Evolutionary conservation across 768 basidiomycete species (phyloP).

Genomic region (Hygrophorus russula): DNA sequence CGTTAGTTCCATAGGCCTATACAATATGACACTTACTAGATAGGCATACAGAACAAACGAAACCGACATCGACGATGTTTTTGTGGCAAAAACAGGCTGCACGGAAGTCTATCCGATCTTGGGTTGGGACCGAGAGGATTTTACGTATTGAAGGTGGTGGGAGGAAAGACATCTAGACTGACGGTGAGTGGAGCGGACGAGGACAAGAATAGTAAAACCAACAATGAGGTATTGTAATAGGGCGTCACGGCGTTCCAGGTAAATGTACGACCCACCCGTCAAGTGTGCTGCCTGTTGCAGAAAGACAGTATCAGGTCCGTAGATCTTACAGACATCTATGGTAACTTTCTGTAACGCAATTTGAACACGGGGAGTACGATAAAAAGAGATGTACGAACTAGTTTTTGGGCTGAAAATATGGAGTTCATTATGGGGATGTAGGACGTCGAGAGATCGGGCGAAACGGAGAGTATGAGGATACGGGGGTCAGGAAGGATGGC

Average conservation of each 20-base stretch:
- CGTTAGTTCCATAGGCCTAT: not conserved
- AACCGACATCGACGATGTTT: conserved; percentile 90
- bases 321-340: conserved; percentile 92
- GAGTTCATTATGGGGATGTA: conserved; percentile 99
- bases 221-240: conserved; percentile 90
- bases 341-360: conserved; percentile 66
- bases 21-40: conserved; percentile 55
- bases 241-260: conserved; percentile 68
- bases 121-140: conserved; percentile 75
- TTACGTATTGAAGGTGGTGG: conserved; percentile 53
- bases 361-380: not conserved
- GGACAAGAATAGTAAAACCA: conserved; percentile 12
- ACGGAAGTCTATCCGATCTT: conserved; percentile 92
- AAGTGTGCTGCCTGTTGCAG: conserved; percentile 95
- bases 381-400: conserved; percentile 36
- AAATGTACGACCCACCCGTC: conserved; percentile 89
- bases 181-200: conserved; percentile 3
- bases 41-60: conserved; percentile 96
- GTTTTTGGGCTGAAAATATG: conserved; percentile 97
- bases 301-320: conserved; percentile 84
- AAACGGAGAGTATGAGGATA: conserved; percentile 74
- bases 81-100: conserved; percentile 99
- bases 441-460: conserved; percentile 77
- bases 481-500: conserved; percentile 25
- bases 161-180: conserved; percentile 66